Evolutionary conservation across 805 yeast species (phyloP).

Genomic region (Metschnikowia anglica): DNA sequence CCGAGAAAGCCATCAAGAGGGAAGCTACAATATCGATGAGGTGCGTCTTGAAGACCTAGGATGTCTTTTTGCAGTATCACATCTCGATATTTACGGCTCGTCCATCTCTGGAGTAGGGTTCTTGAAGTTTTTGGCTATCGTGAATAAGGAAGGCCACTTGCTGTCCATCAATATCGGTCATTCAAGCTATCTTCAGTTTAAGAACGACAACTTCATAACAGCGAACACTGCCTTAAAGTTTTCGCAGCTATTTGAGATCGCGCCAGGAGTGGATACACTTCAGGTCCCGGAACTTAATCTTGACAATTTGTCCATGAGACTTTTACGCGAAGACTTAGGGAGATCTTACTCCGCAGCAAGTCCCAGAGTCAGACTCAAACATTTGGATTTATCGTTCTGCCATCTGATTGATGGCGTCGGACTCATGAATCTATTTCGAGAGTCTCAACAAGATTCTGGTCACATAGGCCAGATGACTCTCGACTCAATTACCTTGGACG

Average conservation of each 20-base stretch:
- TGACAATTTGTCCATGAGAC: slow-evolving; percentile 35
- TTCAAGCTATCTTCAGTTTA: slow-evolving; percentile 14
- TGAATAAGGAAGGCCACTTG: slow-evolving; percentile 8
- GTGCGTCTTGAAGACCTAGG: slow-evolving; percentile 25
- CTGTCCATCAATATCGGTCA: slow-evolving; percentile 17
- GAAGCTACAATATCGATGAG: slow-evolving; percentile 29
- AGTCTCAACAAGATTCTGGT: slow-evolving; percentile 8
- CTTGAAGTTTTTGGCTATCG: slow-evolving; percentile 13
- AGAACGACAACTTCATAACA: slow-evolving; percentile 14
- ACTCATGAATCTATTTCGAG: slow-evolving; percentile 30
- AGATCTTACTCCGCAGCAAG: slow-evolving; percentile 3
- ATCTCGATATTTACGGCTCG: slow-evolving; percentile 30
- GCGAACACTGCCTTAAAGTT: slow-evolving; percentile 13
- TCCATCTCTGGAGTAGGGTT: slow-evolving; percentile 16
- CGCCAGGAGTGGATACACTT: slow-evolving; percentile 25
- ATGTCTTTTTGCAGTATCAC: slow-evolving; percentile 24
- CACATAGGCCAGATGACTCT: slow-evolving; percentile 15
- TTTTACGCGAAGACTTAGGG: slow-evolving; percentile 28
- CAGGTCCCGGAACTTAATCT: slow-evolving; percentile 36
- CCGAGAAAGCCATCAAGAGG: slow-evolving; percentile 28
- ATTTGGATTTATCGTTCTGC: slow-evolving; percentile 40
- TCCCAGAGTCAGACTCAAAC: slow-evolving; percentile 22
- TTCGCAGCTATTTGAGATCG: slow-evolving; percentile 12
- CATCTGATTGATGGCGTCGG: slow-evolving; percentile 39
- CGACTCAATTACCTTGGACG: slow-evolving; percentile 31